Conservation (phyloP, 129 eudicot genomes). For the sunflower (Helianthus annuus) region HanXRQr2.0-SUNRISE NC_035447.2:174877949-174878448, state of each 20-base stretch:
- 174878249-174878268: constrained; percentile 99
- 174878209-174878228: constrained; percentile 95
- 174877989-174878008: constrained; percentile 94
- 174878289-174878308: constrained; percentile 86
- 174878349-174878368: constrained; percentile 2
- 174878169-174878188: constrained; percentile 98
- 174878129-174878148: constrained; percentile 76
- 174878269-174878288: constrained; percentile 97
- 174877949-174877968: constrained; percentile 89
- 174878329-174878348: not conserved
- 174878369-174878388: constrained; percentile 40
- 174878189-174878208: constrained; percentile 91
- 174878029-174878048: constrained; percentile 94
- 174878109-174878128: not conserved
- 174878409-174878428: constrained; percentile 46
- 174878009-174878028: constrained; percentile 96
- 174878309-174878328: not conserved
- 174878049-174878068: constrained; percentile 94
- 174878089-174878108: not conserved
- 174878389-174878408: constrained; percentile 66
- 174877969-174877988: constrained; percentile 95
- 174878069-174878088: constrained; percentile 4
- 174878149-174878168: constrained; percentile 87
- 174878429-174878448: constrained; percentile 60
- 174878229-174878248: constrained; percentile 95